These are phyloP conservation scores for Diaporthe australafricana DNA, from an alignment of 2,329 filamentous ascomycete species.

Conservation along the genomic window DNA sequence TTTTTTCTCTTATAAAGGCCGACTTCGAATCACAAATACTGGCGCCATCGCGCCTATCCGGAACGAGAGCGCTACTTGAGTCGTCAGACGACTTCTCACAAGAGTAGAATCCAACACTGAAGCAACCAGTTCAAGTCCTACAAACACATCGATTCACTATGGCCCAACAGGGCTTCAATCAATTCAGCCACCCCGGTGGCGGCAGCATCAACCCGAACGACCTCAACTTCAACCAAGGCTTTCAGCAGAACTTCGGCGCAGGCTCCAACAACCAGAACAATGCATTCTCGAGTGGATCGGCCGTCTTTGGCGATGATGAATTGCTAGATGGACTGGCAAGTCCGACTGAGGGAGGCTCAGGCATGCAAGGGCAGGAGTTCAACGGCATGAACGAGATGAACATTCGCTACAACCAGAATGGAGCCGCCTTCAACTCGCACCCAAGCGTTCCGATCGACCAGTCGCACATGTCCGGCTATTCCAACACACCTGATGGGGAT, in stretches of 20 bases:
- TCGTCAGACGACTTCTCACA: constrained; percentile 10
- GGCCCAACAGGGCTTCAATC: constrained; percentile 68
- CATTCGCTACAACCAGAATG: constrained; percentile 65
- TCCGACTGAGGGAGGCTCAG: constrained; percentile 63
- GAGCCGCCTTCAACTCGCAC: constrained; percentile 62
- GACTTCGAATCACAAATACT: background rate
- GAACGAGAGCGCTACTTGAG: constrained; percentile 26
- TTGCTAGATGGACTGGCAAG: constrained; percentile 79
- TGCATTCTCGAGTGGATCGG: constrained; percentile 81
- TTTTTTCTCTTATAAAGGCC: background rate
- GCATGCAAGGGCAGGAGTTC: constrained; percentile 68
- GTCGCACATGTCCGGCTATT: constrained; percentile 82
- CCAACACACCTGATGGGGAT: constrained; percentile 90
- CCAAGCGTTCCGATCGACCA: constrained; percentile 75
- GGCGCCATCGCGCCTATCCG: background rate
- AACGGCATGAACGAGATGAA: constrained; percentile 65
- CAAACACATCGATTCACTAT: constrained; percentile 48
- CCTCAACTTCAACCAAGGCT: constrained; percentile 73
- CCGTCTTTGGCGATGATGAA: constrained; percentile 88
- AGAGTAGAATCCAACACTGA: background rate
- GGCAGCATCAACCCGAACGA: constrained; percentile 86
- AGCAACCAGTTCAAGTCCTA: background rate
- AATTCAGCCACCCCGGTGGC: constrained; percentile 63
- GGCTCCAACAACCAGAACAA: constrained; percentile 69
- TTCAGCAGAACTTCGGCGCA: constrained; percentile 70